Evolutionary conservation across 2,329 filamentous ascomycete species (phyloP).

Genomic region (Phaeosphaeria sp.): DNA sequence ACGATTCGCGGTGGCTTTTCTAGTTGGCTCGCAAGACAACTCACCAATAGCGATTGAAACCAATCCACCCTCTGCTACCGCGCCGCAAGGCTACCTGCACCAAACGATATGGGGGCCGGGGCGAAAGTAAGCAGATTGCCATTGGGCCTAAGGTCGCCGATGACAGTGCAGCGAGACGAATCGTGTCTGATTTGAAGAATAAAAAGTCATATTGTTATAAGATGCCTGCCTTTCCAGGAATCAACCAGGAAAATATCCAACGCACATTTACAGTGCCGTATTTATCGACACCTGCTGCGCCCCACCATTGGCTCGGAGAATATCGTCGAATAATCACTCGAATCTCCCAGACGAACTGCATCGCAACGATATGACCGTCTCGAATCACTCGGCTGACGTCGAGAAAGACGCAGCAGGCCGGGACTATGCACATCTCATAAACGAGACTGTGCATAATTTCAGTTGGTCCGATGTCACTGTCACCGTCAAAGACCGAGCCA

Average conservation of each 20-base stretch:
- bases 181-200: neutral
- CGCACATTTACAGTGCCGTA: neutral
- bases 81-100: neutral
- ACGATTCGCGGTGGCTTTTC: neutral
- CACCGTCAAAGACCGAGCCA: conserved; percentile 73
- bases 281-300: neutral
- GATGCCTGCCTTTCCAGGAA: neutral
- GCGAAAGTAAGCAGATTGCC: neutral
- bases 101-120: neutral
- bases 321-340: neutral
- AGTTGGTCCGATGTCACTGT: conserved; percentile 73
- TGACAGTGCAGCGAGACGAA: neutral
- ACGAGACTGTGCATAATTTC: conserved; percentile 68
- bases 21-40: neutral
- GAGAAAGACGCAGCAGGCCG: conserved; percentile 51
- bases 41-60: neutral
- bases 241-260: neutral
- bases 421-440: conserved; percentile 63
- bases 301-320: neutral
- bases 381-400: conserved; percentile 43
- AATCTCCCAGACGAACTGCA: neutral
- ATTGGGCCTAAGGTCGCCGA: neutral
- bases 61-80: neutral
- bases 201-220: neutral
- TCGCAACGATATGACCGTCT: conserved; percentile 15